Percentiles rank a stretch among this genome's conserved stretches.
Conservation (phyloP, 164 flowering plant genomes). For the Protea cynaroides region DNA sequence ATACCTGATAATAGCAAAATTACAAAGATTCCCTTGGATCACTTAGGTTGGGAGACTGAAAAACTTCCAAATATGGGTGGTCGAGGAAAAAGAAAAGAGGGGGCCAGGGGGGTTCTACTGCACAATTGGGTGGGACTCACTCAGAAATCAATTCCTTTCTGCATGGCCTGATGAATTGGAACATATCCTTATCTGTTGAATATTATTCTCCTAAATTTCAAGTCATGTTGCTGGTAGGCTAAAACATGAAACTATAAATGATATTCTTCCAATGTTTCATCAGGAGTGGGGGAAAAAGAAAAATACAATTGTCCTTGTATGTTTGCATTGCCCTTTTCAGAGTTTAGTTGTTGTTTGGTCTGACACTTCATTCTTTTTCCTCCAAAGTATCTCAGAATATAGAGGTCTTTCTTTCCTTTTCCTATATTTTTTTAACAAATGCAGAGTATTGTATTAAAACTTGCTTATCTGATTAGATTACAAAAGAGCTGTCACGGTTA, state of each 20-base stretch:
- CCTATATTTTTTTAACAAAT: not conserved
- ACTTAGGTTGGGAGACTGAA: too few species aligned
- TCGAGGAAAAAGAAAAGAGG: too few species aligned
- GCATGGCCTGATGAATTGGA: too few species aligned
- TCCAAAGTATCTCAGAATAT: not conserved
- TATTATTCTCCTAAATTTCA: not conserved
- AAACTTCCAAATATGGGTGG: too few species aligned
- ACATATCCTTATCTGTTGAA: too few species aligned
- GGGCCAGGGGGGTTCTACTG: too few species aligned
- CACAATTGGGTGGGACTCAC: too few species aligned
- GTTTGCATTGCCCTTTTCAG: not conserved
- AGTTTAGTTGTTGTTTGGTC: not conserved
- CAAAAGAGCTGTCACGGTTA: conserved; percentile 75
- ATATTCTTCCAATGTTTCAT: too few species aligned
- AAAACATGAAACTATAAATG: not conserved
- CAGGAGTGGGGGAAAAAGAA: too few species aligned
- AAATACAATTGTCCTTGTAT: not conserved
- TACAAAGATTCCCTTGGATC: too few species aligned
- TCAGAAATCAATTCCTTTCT: too few species aligned
- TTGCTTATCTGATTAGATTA: conserved; percentile 43
- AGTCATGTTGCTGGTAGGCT: not conserved
- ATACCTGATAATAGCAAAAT: too few species aligned
- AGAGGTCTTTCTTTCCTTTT: not conserved
- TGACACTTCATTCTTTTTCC: not conserved
- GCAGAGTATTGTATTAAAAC: conserved; percentile 1